phyloP scores from a whole-genome alignment of 352 stramenopile species.

The Discostella stelligera region DNA sequence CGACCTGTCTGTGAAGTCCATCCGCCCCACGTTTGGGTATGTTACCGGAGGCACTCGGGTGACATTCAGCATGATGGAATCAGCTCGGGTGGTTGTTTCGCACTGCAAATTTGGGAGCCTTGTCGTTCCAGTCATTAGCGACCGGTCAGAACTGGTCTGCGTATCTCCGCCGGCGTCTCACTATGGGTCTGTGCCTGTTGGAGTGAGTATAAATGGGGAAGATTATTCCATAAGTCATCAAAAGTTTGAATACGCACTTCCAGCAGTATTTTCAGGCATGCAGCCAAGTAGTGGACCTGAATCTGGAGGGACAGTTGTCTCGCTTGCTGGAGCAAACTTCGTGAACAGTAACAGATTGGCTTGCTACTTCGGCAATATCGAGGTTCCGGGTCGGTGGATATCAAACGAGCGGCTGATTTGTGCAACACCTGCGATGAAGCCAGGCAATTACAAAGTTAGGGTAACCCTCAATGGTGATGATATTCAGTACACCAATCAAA shows the following conservation, averaged over 20 bases:
- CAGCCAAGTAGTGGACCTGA: slow-evolving; percentile 40
- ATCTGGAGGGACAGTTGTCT: slow-evolving; percentile 46
- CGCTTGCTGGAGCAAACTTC: slow-evolving; percentile 52
- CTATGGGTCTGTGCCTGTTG: slow-evolving; percentile 25
- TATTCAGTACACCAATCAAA: slow-evolving; percentile 26
- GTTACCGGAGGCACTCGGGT: slow-evolving; percentile 66
- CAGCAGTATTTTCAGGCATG: slow-evolving; percentile 42
- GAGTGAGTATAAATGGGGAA: slow-evolving; percentile 38
- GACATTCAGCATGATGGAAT: slow-evolving; percentile 35
- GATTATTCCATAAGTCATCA: slow-evolving; percentile 39
- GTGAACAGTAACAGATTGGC: slow-evolving; percentile 37
- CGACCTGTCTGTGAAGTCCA: slow-evolving; percentile 49
- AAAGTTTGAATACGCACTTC: slow-evolving; percentile 42
- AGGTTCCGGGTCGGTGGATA: slow-evolving; percentile 38
- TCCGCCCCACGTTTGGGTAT: slow-evolving; percentile 60
- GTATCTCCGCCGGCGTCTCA: slow-evolving; percentile 19
- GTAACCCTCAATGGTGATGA: slow-evolving; percentile 63
- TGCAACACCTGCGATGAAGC: slow-evolving; percentile 41
- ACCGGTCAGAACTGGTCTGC: slow-evolving; percentile 30
- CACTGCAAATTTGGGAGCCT: slow-evolving; percentile 54
- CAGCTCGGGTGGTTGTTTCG: slow-evolving; percentile 6
- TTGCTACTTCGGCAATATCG: slow-evolving; percentile 52
- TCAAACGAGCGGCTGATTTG: slow-evolving; percentile 46
- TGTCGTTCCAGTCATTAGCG: slow-evolving; percentile 24
- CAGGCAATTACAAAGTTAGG: slow-evolving; percentile 51